These are phyloP conservation scores for Pyrenochaeta sp. DNA, from an alignment of 2,329 filamentous ascomycete species.

Conservation along the genomic window DNA sequence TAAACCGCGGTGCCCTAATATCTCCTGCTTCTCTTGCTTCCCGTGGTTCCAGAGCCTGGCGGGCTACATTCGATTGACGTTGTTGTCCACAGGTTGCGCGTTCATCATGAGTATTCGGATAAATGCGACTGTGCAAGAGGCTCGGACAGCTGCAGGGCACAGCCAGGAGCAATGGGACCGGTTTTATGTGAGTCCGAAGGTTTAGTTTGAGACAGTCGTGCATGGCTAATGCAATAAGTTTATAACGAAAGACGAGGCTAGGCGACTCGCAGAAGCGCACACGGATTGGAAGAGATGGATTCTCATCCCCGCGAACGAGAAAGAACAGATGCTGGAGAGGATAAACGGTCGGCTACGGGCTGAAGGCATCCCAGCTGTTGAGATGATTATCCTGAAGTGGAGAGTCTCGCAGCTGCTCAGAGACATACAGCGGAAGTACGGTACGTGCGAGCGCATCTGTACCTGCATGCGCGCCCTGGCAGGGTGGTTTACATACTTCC, in stretches of 20 bases:
- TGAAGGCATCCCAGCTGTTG: constrained; percentile 47
- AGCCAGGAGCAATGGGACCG: constrained; percentile 50
- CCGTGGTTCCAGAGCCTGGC: constrained; percentile 39
- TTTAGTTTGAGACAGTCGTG: constrained; percentile 12
- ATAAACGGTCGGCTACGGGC: constrained; percentile 45
- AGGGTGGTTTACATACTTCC: constrained; percentile 21
- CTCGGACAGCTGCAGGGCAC: constrained; percentile 45
- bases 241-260: constrained; percentile 49
- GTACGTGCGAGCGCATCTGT: constrained; percentile 38
- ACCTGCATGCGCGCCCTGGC: constrained; percentile 28
- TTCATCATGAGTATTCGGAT: constrained; percentile 49
- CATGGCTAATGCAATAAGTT: constrained; percentile 42
- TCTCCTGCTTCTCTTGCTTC: constrained; percentile 46
- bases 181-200: constrained; percentile 45
- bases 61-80: constrained; percentile 30
- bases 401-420: constrained; percentile 46
- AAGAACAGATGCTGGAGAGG: constrained; percentile 45
- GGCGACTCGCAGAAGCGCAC: constrained; percentile 46
- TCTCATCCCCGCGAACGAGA: constrained; percentile 48
- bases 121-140: constrained; percentile 49
- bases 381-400: constrained; percentile 51
- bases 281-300: constrained; percentile 50
- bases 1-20: constrained; percentile 48
- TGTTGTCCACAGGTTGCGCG: constrained; percentile 26
- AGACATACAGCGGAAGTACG: constrained; percentile 48